phyloP scores from a whole-genome alignment of 2,329 filamentous ascomycete genomes.

The Fusarium pilosicola region DNA sequence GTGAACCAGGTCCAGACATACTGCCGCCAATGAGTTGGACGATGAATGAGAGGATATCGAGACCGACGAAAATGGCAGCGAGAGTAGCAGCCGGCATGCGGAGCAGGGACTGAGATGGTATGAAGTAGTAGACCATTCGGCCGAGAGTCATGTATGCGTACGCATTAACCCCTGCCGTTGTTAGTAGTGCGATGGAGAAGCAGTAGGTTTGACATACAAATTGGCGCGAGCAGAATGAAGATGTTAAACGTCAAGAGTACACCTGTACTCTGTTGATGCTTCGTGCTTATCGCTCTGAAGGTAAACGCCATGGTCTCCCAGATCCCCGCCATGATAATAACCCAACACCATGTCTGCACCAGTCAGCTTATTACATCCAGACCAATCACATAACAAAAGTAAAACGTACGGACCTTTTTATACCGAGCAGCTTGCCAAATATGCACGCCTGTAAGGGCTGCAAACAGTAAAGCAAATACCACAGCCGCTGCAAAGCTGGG shows the following conservation, averaged over 20 bases:
- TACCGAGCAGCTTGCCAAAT: slow-evolving; percentile 34
- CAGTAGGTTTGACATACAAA: slow-evolving; percentile 22
- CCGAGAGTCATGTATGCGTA: slow-evolving; percentile 59
- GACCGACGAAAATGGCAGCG: slow-evolving; percentile 52
- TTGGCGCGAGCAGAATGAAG: slow-evolving; percentile 37
- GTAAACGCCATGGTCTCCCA: slow-evolving; percentile 40
- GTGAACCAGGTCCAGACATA: slow-evolving; percentile 40
- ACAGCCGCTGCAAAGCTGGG: slow-evolving; percentile 47
- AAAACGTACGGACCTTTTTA: slow-evolving; percentile 39
- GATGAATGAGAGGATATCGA: slow-evolving; percentile 52
- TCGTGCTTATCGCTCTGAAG: slow-evolving; percentile 37
- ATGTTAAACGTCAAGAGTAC: slow-evolving; percentile 39
- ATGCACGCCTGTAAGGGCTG: slow-evolving; percentile 18
- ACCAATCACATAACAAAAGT: neutral
- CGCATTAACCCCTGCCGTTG: slow-evolving; percentile 54
- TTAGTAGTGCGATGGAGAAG: neutral
- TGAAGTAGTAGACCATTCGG: slow-evolving; percentile 57
- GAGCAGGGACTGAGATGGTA: slow-evolving; percentile 51
- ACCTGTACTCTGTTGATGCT: slow-evolving; percentile 27
- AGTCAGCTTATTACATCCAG: neutral
- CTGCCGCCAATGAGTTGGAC: slow-evolving; percentile 50
- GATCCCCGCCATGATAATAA: slow-evolving; percentile 50
- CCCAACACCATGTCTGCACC: slow-evolving; percentile 48
- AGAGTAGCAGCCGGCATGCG: slow-evolving; percentile 50
- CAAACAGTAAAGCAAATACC: slow-evolving; percentile 45